Percentiles rank a stretch among this genome's conserved stretches.
phyloP scores from a whole-genome alignment of 805 yeast species.

The Torulaspora franciscae region DNA sequence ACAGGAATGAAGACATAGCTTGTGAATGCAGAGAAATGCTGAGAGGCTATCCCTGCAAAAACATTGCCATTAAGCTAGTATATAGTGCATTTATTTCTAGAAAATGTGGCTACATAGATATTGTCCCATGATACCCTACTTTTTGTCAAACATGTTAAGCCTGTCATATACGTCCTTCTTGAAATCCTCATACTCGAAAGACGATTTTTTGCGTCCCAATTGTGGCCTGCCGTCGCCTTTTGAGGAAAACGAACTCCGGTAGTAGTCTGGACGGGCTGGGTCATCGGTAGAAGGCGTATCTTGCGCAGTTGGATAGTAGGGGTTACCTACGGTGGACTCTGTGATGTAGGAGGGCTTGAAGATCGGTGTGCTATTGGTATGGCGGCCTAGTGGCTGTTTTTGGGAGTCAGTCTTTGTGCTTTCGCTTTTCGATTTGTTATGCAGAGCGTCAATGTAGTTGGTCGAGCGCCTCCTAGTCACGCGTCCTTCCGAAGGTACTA shows the following conservation, averaged over 20 bases:
- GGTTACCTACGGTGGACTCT: background rate
- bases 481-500: conserved; percentile 3
- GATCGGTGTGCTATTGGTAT: background rate
- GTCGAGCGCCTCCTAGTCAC: conserved; percentile 18
- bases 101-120: background rate
- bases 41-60: no score
- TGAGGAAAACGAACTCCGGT: conserved; percentile 4
- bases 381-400: background rate
- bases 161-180: conserved; percentile 32
- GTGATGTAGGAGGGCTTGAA: conserved; percentile 8
- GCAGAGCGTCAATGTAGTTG: conserved; percentile 21
- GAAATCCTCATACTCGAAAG: conserved; percentile 32
- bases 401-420: conserved; percentile 1
- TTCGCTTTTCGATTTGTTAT: conserved; percentile 5
- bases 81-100: no score
- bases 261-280: conserved; percentile 8
- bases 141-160: conserved; percentile 25
- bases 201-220: conserved; percentile 22
- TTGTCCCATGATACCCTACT: background rate
- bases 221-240: conserved; percentile 10
- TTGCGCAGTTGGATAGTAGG: background rate
- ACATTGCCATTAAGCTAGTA: no score
- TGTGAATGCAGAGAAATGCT: no score
- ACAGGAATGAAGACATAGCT: no score
- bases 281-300: conserved; percentile 1